phyloP scores from a whole-genome alignment of 129 eudicot genomes.

The Centaurea solstitialis region DNA sequence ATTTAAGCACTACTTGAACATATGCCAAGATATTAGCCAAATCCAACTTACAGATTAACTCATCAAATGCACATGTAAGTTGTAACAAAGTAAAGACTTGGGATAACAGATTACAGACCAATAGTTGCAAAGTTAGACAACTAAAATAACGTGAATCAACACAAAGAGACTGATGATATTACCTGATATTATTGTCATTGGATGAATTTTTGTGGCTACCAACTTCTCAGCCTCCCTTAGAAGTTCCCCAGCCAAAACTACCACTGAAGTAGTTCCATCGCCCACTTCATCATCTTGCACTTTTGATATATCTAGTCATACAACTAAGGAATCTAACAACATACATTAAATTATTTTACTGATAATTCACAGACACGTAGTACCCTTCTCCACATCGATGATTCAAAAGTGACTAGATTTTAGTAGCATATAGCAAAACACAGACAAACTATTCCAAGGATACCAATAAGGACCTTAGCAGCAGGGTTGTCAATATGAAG shows the following conservation, averaged over 20 bases:
- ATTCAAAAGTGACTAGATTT: neutral
- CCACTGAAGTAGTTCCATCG: constrained; percentile 98
- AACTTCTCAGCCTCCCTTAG: constrained; percentile 94
- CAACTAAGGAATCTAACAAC: constrained; percentile 28
- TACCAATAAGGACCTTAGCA: constrained; percentile 98
- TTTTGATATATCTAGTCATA: constrained; percentile 73
- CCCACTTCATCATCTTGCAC: constrained; percentile 99
- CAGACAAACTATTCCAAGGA: constrained; percentile 29
- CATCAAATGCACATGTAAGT: neutral
- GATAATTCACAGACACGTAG: constrained; percentile 1
- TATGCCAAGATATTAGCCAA: too few relatives aligned
- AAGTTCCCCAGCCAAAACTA: constrained; percentile 97
- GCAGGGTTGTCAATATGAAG: constrained; percentile 97
- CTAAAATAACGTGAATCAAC: neutral
- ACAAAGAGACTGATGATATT: neutral
- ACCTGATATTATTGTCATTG: constrained; percentile 98
- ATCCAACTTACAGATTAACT: neutral
- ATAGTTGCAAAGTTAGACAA: neutral
- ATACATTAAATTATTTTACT: neutral
- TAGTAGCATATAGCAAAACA: neutral
- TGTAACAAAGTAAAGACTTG: neutral
- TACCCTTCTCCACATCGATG: neutral
- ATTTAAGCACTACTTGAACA: too few relatives aligned
- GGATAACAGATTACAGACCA: neutral
- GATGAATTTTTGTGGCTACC: constrained; percentile 87